These are phyloP conservation scores for Fusarium floridanum DNA, from an alignment of 2,329 filamentous ascomycete species.

Conservation along the genomic window DNA sequence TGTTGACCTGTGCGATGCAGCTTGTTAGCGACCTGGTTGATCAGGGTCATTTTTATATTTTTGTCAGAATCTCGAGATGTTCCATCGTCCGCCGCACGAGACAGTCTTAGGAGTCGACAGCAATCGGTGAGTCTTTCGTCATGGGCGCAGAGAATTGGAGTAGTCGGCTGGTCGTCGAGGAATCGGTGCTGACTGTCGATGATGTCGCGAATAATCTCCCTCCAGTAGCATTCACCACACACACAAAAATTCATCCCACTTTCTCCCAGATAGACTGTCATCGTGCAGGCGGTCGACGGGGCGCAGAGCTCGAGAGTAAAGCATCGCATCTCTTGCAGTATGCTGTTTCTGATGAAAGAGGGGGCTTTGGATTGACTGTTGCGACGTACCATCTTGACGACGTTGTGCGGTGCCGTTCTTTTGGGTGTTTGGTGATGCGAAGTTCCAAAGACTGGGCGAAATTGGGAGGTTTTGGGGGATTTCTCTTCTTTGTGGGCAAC, in stretches of 20 bases:
- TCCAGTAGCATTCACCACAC: slow-evolving; percentile 28
- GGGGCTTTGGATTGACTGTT: slow-evolving; percentile 36
- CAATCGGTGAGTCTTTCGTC: slow-evolving; percentile 9
- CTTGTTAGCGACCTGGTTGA: slow-evolving; percentile 48
- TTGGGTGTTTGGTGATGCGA: slow-evolving; percentile 58
- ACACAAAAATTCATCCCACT: slow-evolving; percentile 44
- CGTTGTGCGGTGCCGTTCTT: slow-evolving; percentile 58
- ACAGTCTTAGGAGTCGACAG: slow-evolving; percentile 38
- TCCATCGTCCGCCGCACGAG: slow-evolving; percentile 27
- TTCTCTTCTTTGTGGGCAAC: slow-evolving; percentile 60
- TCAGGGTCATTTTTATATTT: slow-evolving; percentile 29
- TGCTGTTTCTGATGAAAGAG: slow-evolving; percentile 13
- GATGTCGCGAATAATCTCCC: slow-evolving; percentile 36
- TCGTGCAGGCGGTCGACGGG: slow-evolving; percentile 47
- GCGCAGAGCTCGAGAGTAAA: slow-evolving; percentile 36
- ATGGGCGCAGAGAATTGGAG: neutral
- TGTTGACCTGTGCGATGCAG: slow-evolving; percentile 80
- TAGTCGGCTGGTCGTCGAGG: slow-evolving; percentile 25
- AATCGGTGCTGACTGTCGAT: slow-evolving; percentile 31
- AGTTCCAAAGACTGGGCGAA: slow-evolving; percentile 53
- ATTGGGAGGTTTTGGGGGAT: slow-evolving; percentile 59
- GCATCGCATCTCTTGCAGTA: slow-evolving; percentile 16
- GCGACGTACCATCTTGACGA: slow-evolving; percentile 64
- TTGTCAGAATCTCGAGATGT: slow-evolving; percentile 18
- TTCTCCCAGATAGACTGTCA: slow-evolving; percentile 47